phyloP scores from a whole-genome alignment of 768 basidiomycete genomes.

The Hypholoma fasciculare region DNA sequence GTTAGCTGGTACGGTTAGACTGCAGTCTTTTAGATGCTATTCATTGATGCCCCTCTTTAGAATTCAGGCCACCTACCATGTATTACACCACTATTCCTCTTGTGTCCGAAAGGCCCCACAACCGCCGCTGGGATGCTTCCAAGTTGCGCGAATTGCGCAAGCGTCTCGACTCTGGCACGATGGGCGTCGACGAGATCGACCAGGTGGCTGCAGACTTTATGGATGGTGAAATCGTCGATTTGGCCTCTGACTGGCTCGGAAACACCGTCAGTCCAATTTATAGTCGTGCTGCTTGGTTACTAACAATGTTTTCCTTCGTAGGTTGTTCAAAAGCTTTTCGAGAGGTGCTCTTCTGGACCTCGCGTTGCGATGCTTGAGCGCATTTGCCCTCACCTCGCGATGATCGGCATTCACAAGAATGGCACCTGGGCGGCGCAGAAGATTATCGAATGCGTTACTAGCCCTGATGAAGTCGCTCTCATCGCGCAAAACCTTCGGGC shows the following conservation, averaged over 20 bases:
- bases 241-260: conserved; percentile 97
- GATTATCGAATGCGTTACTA: conserved; percentile 93
- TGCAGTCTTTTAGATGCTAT: background rate
- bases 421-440: conserved; percentile 99
- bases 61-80: conserved; percentile 89
- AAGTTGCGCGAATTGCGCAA: conserved; percentile 94
- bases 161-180: conserved; percentile 86
- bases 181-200: conserved; percentile 85
- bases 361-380: conserved; percentile 92
- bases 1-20: conserved; percentile 68
- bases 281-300: background rate
- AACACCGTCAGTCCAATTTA: conserved; percentile 69
- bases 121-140: conserved; percentile 91
- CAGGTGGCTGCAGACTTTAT: conserved; percentile 88
- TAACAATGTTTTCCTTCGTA: conserved; percentile 24
- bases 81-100: conserved; percentile 96
- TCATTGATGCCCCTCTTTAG: conserved; percentile 38
- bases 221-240: conserved; percentile 92
- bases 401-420: conserved; percentile 99
- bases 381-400: conserved; percentile 89
- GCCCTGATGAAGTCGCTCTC: conserved; percentile 81
- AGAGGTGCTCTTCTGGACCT: conserved; percentile 76
- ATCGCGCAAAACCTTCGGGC: conserved; percentile 87
- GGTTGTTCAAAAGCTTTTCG: conserved; percentile 97
- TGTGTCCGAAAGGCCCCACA: conserved; percentile 81